Evolutionary conservation across 768 basidiomycete genomes (phyloP), one percentile per base, ranked within the genome.

Genomic region (Pisolithus sp.): DNA sequence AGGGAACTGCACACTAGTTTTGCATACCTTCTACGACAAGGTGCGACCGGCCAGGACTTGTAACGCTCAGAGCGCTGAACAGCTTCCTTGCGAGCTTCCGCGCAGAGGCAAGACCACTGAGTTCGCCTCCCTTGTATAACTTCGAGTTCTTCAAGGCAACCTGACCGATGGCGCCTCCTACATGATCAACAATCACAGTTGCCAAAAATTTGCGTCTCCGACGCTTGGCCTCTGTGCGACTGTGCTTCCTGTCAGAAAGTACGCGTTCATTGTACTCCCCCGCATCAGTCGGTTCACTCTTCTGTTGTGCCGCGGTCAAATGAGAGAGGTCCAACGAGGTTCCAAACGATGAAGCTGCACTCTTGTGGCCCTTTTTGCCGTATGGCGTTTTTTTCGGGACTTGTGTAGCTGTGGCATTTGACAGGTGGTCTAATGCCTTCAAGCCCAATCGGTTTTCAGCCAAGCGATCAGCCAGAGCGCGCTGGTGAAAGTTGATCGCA

Each of bases 401-500:
- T 3, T 70, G 58, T 5, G 71, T 56, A 4, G 77, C 76, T 7
- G 82, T 79, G 4, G 81, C 83, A 61, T 83, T 83, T 4, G 87
- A 88, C 34, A 89, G 74, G 26, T 75, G 75, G 63, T 89, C 86
- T 20, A 90, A 73, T 2, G 83, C 85, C 58, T 76, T 81, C 28
- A 90, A 71, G 8, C 82, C 88, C 36, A 85, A 68, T 30, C 76
- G 76, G 57, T 89, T 90, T 65, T 87, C 86, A 7, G 73, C 71
- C 15, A 89, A 68, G 36, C 87, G 82, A 50, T 89, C 87, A 9
- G 85, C 81, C 20, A 89, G 77, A 2, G 87, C 86, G 50, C 79
- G 85, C 56, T 81, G 76, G 63, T 90, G 87, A 63, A 90, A 91
- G 57, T 81, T 86, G 68, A 89, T 89, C 26, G 89, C 87, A 42